Evolutionary conservation across 106 monocot genomes (phyloP), one percentile per base, ranked within the genome.

Genomic region (Dendrobium chrysotoxum): DNA sequence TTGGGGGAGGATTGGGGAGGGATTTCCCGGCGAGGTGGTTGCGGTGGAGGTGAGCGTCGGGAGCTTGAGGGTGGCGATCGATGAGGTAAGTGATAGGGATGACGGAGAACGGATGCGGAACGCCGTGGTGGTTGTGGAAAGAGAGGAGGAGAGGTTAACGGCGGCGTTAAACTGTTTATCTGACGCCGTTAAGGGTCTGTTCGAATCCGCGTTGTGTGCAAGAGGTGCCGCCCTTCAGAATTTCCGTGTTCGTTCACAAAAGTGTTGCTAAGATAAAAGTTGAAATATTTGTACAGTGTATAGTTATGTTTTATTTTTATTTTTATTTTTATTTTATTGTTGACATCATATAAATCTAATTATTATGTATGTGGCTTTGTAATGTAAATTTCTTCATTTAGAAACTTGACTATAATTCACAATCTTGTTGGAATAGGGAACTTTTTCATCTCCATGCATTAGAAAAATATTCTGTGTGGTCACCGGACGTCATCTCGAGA

Each of bases 211-310:
- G 58, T 12, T 91, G 76, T 21, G 65, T 9, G 26, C 73, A 18
- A 83, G 94, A 40, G 86, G 85, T 75, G 76, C 83, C 26, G 94
- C 86, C 12, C 41, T 94, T 7, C 55, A 83, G 66, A 79, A 83
- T 26, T 88, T 89, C 65, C 79, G 85, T 10, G 21, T 87, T 9
- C 9, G 44, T 44, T 44, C 44, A 5, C 44, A 44, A 9, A 44
- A 44, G 44, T 44, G 44, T 5, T 6, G 44, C 9, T 4, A 44
- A 44, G 44, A 44, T 9, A 5, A 7, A 9, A 44, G 9, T 0
- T 44, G 6, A 9, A 44, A 44, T 44, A 6, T 44, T 44, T 44
- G 44, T 44, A 44, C 44, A 44, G 7, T 44, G 9, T 44, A 44
- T 44, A 44, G 9, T 44, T 44, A 44, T 44, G 0, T 9, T 44